Base-by-base conservation (phyloP, 805 yeast genomes). In the Cyberlindnera maritima region DNA sequence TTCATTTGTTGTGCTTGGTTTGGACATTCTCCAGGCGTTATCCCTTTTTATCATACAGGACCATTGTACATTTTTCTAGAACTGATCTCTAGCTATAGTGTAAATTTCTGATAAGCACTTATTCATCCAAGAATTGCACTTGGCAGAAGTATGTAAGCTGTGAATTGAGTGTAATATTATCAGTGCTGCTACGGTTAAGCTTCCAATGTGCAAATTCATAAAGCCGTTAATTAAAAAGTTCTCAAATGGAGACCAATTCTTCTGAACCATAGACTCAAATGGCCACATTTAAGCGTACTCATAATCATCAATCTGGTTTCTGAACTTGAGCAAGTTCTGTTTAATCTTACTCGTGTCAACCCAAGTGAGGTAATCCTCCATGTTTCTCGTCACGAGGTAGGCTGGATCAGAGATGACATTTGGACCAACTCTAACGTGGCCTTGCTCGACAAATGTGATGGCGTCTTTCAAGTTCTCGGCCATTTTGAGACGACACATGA, bases 351-450 rank as follows among this genome's bases (percentile, higher is more conserved):
- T 85, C 36, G 83, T 78, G 61, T 94, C 97, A n/a, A 88, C 94
- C 99, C 99, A 94, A 3, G 99, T 94, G 57, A 94, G 75, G 66
- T 89, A 94, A 66, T 94, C 99, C 64, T 94, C 99, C 86, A 94
- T 76, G 58, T 81, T 88, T 63, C 97, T 78, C 2, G 97, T 92
- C 5, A 94, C 94, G 58, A 95, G 72, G 64, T 84, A 92, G 0
- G 98, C 97, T 3, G 98, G 95, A 65, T 94, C 99, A 1, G 97
- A 91, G 37, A 95, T 84, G 23, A 95, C 85, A 62, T 89, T 86
- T 12, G 98, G 98, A 0, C 99, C 99, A 7, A 94, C 96, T 57
- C 99, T 78, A 2, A 94, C 96, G 61, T 94, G 98, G 2, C 99
- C 99, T 65, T 94, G 98, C 62, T 94, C 97, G 13, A 95, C 77